Evolutionary conservation across 495 filamentous ascomycete species (phyloP), one percentile per base, ranked within the genome.

Genomic region (Lasiosphaeria miniovina): DNA sequence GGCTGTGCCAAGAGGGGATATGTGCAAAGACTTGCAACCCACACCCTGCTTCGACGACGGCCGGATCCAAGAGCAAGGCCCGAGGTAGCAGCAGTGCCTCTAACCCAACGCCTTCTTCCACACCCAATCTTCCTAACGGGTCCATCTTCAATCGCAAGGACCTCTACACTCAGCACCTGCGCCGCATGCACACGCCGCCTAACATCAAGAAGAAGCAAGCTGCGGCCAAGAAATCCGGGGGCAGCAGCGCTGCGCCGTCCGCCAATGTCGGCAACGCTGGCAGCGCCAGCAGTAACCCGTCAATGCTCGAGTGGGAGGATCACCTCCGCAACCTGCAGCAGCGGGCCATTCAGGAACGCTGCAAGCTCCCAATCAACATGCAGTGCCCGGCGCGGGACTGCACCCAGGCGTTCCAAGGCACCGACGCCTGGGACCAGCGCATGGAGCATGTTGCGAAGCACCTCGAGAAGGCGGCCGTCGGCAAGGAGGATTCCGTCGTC

Each of bases 81-180:
- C 32, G 24, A 4, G 49, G 49, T n/a, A 10, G 2, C n/a, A 34
- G 3, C 31, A 11, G 1, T 17, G 12, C 2, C 11, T 38, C 52
- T 38, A 9, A 15, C 32, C 17, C 8, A 34, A 6, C 49, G 32
- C 3, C 24, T 5, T 43, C 53, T 8, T 11, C 31, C 36, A n/a
- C 12, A 34, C 9, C 33, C 9, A 40, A 8, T n/a, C 46, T 68
- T 6, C 70, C 70, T 11, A 70, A 69, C 36, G 76, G 76, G 17
- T 87, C 90, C 55, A 86, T 90, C 69, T 96, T 96, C 77, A 94
- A 95, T 74, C 88, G 92, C 62, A 96, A 96, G 69, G 92, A 96
- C 63, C 84, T 96, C 32, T 96, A 93, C 78, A 91, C 87, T 0
- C 91, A 96, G 64, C 92, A 96, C 61, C 79, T 93, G 1, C 84